phyloP scores from a whole-genome alignment of 1,284 basidiomycete genomes.

The Ustilago nuda region DNA sequence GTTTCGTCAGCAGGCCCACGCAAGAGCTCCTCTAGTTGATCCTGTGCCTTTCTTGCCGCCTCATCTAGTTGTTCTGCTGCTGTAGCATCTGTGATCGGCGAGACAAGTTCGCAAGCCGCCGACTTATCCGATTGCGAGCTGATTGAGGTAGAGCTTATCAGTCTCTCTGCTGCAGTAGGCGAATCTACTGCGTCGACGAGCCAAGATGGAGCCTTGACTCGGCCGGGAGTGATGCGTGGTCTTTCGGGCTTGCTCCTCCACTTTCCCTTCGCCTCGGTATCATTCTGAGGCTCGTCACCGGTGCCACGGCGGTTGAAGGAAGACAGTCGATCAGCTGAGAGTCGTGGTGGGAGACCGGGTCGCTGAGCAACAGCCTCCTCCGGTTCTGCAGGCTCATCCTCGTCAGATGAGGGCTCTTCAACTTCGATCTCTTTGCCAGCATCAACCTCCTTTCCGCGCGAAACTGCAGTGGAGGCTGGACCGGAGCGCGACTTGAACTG shows the following conservation, averaged over 20 bases:
- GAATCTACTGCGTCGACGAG: conserved; percentile 43
- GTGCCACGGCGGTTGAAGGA: conserved; percentile 9
- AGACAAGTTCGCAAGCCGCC: conserved; percentile 13
- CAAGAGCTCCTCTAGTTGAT: conserved; percentile 47
- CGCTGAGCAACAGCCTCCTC: conserved; percentile 35
- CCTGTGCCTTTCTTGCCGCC: conserved; percentile 35
- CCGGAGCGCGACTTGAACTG: not conserved
- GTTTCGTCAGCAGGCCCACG: conserved; percentile 17
- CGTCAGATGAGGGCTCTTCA: conserved; percentile 36
- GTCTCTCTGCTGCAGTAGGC: conserved; percentile 27
- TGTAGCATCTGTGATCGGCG: conserved; percentile 30
- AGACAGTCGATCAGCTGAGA: conserved; percentile 22
- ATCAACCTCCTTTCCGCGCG: not conserved
- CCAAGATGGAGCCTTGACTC: conserved; percentile 42
- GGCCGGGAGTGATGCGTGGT: conserved; percentile 28
- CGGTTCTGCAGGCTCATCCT: conserved; percentile 27
- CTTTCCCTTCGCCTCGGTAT: not conserved
- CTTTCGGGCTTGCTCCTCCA: conserved; percentile 13
- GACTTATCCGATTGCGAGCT: conserved; percentile 9
- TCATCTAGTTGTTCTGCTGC: conserved; percentile 41
- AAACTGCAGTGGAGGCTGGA: not conserved
- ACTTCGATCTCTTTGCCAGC: conserved; percentile 25
- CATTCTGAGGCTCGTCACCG: not conserved
- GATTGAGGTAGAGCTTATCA: conserved; percentile 16
- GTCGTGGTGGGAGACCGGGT: conserved; percentile 21